Evolutionary conservation across 805 yeast genomes (phyloP).

Genomic region (Candida lessepsii): DNA sequence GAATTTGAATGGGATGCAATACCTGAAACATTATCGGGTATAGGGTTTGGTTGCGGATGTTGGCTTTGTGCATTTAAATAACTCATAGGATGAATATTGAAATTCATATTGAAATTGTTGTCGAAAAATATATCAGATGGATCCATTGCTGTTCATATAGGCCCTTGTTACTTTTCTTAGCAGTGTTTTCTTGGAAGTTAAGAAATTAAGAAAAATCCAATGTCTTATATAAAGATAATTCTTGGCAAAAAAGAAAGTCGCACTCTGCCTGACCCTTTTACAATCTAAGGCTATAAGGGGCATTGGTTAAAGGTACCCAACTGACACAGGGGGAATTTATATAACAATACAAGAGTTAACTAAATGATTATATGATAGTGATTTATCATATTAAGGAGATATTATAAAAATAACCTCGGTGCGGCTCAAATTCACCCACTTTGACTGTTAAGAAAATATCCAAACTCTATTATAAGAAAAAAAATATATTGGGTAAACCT

Average conservation of each 20-base stretch:
- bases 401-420: no score
- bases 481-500: no score
- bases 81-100: conserved; percentile 45
- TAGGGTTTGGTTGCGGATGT: conserved; percentile 6
- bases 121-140: conserved; percentile 5
- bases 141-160: conserved; percentile 5
- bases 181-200: conserved; percentile 6
- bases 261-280: no score
- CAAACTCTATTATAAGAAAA: no score
- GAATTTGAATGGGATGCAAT: conserved; percentile 10
- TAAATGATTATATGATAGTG: no score
- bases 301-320: no score
- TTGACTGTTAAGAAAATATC: no score
- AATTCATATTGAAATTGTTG: conserved; percentile 27
- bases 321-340: no score
- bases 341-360: no score
- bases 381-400: no score
- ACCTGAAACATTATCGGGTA: conserved; percentile 2
- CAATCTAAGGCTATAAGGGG: no score
- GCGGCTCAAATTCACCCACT: no score
- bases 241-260: conserved; percentile 8
- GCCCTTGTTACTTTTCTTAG: neutral
- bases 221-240: conserved; percentile 2
- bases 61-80: conserved; percentile 35
- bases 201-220: neutral